Conservation (phyloP, 371 early-diverging fungal species). For the Apophysomyces elegans region DNA sequence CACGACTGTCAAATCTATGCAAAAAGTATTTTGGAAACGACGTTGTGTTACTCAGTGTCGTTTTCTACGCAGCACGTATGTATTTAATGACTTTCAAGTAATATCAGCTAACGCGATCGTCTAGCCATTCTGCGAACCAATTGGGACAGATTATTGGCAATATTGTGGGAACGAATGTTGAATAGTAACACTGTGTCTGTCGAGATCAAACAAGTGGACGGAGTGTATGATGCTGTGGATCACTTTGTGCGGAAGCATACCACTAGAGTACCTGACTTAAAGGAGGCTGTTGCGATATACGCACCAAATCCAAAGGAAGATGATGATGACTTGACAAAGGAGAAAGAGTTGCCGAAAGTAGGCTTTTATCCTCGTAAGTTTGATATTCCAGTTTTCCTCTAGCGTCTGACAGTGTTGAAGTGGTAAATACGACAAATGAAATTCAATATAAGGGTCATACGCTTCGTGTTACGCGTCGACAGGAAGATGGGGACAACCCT, state of each 20-base stretch:
- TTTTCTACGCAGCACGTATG: slow-evolving; percentile 40
- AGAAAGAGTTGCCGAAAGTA: slow-evolving; percentile 19
- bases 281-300: slow-evolving; percentile 22
- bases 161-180: slow-evolving; percentile 10
- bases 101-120: not conserved
- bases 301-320: slow-evolving; percentile 18
- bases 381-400: not conserved
- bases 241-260: slow-evolving; percentile 23
- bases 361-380: slow-evolving; percentile 38
- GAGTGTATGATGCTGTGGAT: slow-evolving; percentile 28
- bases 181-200: slow-evolving; percentile 13
- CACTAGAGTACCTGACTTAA: slow-evolving; percentile 15
- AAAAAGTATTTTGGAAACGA: slow-evolving; percentile 50
- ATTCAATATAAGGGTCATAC: slow-evolving; percentile 34
- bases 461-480: slow-evolving; percentile 15
- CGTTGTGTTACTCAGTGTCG: slow-evolving; percentile 36
- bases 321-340: slow-evolving; percentile 11
- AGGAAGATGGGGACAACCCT: slow-evolving; percentile 1
- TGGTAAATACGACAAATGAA: slow-evolving; percentile 22
- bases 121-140: slow-evolving; percentile 37
- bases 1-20: slow-evolving; percentile 29
- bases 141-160: slow-evolving; percentile 27
- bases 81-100: too few species aligned
- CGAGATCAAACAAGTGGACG: slow-evolving; percentile 18
- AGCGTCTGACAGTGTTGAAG: slow-evolving; percentile 6